Evolutionary conservation across 257 asterid species (phyloP).

Genomic region (Nicotiana otophora): DNA sequence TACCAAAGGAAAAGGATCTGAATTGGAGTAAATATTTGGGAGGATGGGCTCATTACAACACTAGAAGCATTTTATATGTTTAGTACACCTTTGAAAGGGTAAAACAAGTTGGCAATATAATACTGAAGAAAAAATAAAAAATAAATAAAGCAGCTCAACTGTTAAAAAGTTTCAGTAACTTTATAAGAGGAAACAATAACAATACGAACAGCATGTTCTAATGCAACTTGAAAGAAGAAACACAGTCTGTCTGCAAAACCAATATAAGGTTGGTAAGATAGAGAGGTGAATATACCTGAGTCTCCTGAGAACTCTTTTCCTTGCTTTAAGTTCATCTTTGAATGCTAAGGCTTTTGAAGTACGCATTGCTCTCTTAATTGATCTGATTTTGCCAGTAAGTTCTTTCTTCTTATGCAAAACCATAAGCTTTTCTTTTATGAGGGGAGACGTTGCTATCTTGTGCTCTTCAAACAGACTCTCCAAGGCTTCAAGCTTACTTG

Average conservation of each 20-base stretch:
- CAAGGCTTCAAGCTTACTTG: conserved; percentile 81
- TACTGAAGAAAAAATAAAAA: neutral
- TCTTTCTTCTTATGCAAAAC: conserved; percentile 81
- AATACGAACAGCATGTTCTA: neutral
- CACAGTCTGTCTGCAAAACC: neutral
- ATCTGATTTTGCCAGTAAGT: conserved; percentile 66
- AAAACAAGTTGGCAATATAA: neutral
- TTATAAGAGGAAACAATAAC: neutral
- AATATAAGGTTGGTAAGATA: neutral
- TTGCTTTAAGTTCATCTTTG: conserved; percentile 93
- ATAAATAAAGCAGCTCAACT: neutral
- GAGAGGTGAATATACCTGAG: conserved; percentile 47
- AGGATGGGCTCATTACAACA: neutral
- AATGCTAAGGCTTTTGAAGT: conserved; percentile 83
- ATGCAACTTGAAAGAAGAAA: neutral
- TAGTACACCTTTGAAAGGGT: neutral
- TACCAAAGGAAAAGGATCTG: neutral
- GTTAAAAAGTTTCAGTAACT: neutral
- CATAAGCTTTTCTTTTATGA: conserved; percentile 81
- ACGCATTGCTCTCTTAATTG: conserved; percentile 70
- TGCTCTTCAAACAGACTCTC: conserved; percentile 88
- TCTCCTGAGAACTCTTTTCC: conserved; percentile 90
- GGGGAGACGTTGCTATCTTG: conserved; percentile 75
- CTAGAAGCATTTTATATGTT: neutral
- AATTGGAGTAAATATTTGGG: neutral